Evolutionary conservation across 495 filamentous ascomycete genomes (phyloP).

Genomic region (Aspergillus heteromorphus): DNA sequence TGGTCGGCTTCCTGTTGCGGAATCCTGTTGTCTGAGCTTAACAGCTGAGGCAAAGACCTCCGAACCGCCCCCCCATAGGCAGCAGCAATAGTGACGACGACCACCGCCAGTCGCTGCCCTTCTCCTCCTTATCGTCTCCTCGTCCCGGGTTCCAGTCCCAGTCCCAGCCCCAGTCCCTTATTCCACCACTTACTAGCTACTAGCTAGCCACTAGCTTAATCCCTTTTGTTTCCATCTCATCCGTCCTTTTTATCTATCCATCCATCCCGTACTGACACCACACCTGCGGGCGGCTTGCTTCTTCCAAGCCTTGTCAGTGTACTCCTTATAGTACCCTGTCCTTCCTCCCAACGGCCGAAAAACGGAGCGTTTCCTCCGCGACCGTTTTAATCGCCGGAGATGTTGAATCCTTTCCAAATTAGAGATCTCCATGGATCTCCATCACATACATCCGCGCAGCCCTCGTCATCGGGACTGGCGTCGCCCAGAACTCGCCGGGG

Average conservation of each 20-base stretch:
- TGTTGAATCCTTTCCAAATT: slow-evolving; percentile 44
- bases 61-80: slow-evolving; percentile 15
- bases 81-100: slow-evolving; percentile 18
- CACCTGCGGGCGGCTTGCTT: background rate
- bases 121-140: slow-evolving; percentile 7
- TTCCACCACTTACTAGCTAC: background rate
- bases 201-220: background rate
- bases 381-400: slow-evolving; percentile 16
- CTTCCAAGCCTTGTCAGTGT: background rate
- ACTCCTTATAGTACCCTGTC: slow-evolving; percentile 1
- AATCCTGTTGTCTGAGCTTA: slow-evolving; percentile 9
- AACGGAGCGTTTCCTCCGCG: background rate
- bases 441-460: slow-evolving; percentile 3
- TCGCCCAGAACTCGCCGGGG: slow-evolving; percentile 11
- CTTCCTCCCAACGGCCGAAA: background rate
- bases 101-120: slow-evolving; percentile 5
- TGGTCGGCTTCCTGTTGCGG: slow-evolving; percentile 2
- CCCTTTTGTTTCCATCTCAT: background rate
- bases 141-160: slow-evolving; percentile 2
- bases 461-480: background rate
- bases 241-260: background rate
- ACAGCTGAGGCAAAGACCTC: background rate
- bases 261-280: background rate
- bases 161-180: no score
- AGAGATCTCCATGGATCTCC: slow-evolving; percentile 29